Base-by-base conservation (phyloP, 2,329 filamentous ascomycete species). In the Aspergillus proliferans region DNA sequence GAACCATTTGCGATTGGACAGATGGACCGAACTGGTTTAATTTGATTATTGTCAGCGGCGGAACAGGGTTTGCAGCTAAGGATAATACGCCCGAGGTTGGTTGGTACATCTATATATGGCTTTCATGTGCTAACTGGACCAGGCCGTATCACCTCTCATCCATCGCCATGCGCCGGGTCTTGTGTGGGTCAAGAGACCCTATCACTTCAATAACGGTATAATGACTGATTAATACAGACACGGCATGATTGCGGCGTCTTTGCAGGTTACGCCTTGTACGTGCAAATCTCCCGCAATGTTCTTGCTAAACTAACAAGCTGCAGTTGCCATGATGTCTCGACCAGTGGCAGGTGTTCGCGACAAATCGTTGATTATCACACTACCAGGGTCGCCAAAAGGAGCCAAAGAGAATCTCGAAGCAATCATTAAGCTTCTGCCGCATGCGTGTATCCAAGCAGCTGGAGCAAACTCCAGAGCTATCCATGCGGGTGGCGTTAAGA, bases 261-360 rank as follows among this genome's bases (percentile, higher is more conserved):
- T 95, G 14, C 76, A 82, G 40, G 83, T 97, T 30, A 98, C 93
- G 2, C 91, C 92, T 43, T 98, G 90, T 95, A 74, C 74, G 87
- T 47, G 54, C 38, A 47, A 53, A 53, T 36, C 33, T 30, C 38
- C 44, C 26, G 42, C n/a, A 24, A 48, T 19, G 19, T 21, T 38
- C 48, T 33, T 60, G 43, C 56, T 34, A 34, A 42, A 44, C 57
- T 69, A 49, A 69, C 43, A 10, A 45, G n/a, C 43, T 15, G 21
- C 14, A 95, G 90, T 98, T 71, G 93, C 93, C 41, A 85, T 95
- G 75, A 98, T 98, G 93, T 88, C 93, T 46, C 82, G 93, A 42
- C 93, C 93, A 4, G 87, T 94, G 10, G 93, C 93, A 19, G 93
- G 93, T 3, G 84, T 95, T 2, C 79, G 93, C 28, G 85, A 92